A percentile compares a stretch with the other conserved stretches of the same genome.
Conservation (phyloP, 2,329 filamentous ascomycete species). For the Boeremia exigua region DNA sequence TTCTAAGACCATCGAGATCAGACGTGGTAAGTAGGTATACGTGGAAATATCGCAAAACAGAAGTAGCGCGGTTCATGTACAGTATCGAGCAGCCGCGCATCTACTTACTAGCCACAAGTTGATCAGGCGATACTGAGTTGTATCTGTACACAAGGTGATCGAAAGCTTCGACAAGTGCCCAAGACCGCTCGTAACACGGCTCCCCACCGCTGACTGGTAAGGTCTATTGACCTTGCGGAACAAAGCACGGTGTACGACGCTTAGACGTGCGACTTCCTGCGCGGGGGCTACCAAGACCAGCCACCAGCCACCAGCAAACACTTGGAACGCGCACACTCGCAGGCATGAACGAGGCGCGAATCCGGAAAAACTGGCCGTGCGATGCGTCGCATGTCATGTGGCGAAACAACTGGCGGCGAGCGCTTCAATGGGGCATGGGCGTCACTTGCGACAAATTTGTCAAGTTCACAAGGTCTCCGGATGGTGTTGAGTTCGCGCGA, state of each 20-base stretch:
- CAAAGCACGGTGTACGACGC: background rate
- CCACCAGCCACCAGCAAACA: slow-evolving; percentile 4
- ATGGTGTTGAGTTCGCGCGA: slow-evolving; percentile 17
- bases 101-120: background rate
- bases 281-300: slow-evolving; percentile 9
- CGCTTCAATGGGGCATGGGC: background rate
- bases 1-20: background rate
- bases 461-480: slow-evolving; percentile 1
- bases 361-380: background rate
- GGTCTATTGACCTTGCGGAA: slow-evolving; percentile 3
- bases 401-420: slow-evolving; percentile 9
- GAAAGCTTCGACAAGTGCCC: slow-evolving; percentile 7
- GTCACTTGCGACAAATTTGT: slow-evolving; percentile 11
- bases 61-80: background rate
- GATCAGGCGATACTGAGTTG: slow-evolving; percentile 1
- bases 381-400: background rate
- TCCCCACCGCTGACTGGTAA: background rate
- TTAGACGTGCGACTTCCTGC: slow-evolving; percentile 6
- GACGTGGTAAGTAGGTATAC: background rate
- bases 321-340: background rate
- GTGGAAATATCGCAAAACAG: background rate
- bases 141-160: slow-evolving; percentile 12
- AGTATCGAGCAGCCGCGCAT: background rate
- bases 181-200: slow-evolving; percentile 6
- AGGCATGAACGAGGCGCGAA: background rate